Percentiles rank a stretch among this genome's conserved stretches.
These are phyloP conservation scores for Tolypocladium sp. DNA, from an alignment of 2,329 filamentous ascomycete species.

Conservation along the genomic window DNA sequence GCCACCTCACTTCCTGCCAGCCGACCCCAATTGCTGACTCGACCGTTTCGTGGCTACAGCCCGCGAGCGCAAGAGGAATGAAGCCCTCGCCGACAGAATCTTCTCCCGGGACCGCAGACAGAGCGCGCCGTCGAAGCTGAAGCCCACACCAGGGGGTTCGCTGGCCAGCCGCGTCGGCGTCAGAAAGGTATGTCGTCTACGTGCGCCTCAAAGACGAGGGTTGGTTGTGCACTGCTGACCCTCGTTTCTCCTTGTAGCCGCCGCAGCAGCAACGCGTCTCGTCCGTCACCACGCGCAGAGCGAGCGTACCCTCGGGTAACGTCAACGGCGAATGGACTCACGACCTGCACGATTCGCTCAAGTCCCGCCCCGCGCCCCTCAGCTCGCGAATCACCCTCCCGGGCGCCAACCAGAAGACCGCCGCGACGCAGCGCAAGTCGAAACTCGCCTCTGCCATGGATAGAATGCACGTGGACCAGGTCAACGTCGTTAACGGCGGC, in stretches of 20 bases:
- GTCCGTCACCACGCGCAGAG: slow-evolving; percentile 16
- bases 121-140: slow-evolving; percentile 44
- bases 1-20: not conserved
- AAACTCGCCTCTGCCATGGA: slow-evolving; percentile 37
- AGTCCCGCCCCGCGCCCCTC: slow-evolving; percentile 28
- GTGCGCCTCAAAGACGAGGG: not conserved
- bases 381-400: slow-evolving; percentile 36
- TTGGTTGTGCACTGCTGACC: not conserved
- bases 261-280: slow-evolving; percentile 17
- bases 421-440: slow-evolving; percentile 18
- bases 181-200: slow-evolving; percentile 47
- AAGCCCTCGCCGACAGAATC: slow-evolving; percentile 63
- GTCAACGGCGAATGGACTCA: slow-evolving; percentile 64
- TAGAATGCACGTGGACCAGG: slow-evolving; percentile 29
- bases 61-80: slow-evolving; percentile 62
- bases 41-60: slow-evolving; percentile 23
- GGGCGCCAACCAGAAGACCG: slow-evolving; percentile 17
- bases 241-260: not conserved
- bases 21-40: not conserved
- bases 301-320: slow-evolving; percentile 36
- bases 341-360: slow-evolving; percentile 50
- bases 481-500: slow-evolving; percentile 19
- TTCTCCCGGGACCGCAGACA: slow-evolving; percentile 52
- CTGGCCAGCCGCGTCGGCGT: slow-evolving; percentile 66
- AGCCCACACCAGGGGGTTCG: slow-evolving; percentile 38